phyloP scores from a whole-genome alignment of 2,329 filamentous ascomycete genomes.

The Sporothrix variecibatus region DNA sequence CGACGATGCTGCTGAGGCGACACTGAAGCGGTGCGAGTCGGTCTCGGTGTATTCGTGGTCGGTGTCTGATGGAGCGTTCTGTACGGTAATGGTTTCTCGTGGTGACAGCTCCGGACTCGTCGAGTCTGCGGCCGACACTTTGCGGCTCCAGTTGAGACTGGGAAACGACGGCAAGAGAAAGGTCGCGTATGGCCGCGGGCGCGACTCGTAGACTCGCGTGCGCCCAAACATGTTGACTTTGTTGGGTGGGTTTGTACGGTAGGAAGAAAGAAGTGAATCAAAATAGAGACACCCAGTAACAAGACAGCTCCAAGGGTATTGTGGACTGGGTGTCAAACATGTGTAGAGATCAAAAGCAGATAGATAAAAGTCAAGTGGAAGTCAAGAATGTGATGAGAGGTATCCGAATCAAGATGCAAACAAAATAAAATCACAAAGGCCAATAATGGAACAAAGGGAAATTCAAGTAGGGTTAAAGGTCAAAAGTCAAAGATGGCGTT shows the following conservation, averaged over 20 bases:
- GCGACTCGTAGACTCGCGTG: background rate
- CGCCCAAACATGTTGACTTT: background rate
- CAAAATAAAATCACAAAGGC: background rate
- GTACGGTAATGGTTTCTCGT: background rate
- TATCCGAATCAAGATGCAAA: background rate
- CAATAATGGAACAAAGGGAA: background rate
- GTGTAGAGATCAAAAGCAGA: background rate
- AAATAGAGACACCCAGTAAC: background rate
- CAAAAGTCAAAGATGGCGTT: background rate
- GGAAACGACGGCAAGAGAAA: conserved; percentile 37
- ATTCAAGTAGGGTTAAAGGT: background rate
- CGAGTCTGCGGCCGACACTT: conserved; percentile 6
- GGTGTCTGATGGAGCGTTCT: background rate
- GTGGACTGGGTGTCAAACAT: background rate
- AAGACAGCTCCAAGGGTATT: background rate
- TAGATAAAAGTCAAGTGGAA: background rate
- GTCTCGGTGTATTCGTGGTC: background rate
- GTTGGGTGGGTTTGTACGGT: background rate
- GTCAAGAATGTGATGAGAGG: background rate
- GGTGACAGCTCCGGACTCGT: background rate
- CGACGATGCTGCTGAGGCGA: conserved; percentile 15
- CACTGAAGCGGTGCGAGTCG: conserved; percentile 9
- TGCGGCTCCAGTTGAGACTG: conserved; percentile 30
- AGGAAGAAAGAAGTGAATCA: background rate
- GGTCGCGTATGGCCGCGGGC: conserved; percentile 31